Evolutionary conservation across 805 yeast genomes (phyloP).

Genomic region (Schwanniomyces vanrijiae): DNA sequence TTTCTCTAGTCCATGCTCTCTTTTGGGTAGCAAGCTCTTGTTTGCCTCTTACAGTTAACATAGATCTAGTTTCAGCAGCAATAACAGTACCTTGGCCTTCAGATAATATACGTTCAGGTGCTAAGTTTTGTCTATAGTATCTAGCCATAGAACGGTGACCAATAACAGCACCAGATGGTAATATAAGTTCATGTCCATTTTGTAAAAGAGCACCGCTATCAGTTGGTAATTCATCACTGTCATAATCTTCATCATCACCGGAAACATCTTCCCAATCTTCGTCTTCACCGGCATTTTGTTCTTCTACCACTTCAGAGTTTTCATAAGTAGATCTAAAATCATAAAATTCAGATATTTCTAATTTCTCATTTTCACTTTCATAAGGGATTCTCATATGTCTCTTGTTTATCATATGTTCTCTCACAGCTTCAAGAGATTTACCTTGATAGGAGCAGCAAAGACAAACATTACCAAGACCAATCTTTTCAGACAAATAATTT

Average conservation of each 20-base stretch:
- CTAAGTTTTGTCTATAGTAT: slow-evolving; percentile 43
- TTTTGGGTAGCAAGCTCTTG: slow-evolving; percentile 43
- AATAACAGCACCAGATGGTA: slow-evolving; percentile 43
- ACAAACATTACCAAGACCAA: slow-evolving; percentile 83
- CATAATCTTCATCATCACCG: slow-evolving; percentile 21
- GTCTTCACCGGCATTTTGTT: slow-evolving; percentile 14
- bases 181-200: slow-evolving; percentile 38
- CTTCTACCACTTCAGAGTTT: slow-evolving; percentile 12
- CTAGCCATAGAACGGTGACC: slow-evolving; percentile 45
- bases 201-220: slow-evolving; percentile 29
- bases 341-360: slow-evolving; percentile 76
- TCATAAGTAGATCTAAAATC: slow-evolving; percentile 73
- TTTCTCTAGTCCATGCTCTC: slow-evolving; percentile 61
- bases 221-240: slow-evolving; percentile 26
- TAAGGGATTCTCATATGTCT: slow-evolving; percentile 89
- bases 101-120: slow-evolving; percentile 42
- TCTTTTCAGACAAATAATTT: slow-evolving; percentile 72
- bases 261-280: slow-evolving; percentile 46
- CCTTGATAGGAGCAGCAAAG: slow-evolving; percentile 83
- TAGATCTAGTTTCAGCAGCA: slow-evolving; percentile 53
- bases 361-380: slow-evolving; percentile 75
- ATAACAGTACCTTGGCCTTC: slow-evolving; percentile 51
- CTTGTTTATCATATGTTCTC: slow-evolving; percentile 84
- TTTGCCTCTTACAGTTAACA: slow-evolving; percentile 40
- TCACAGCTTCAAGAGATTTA: slow-evolving; percentile 76